Evolutionary conservation across 192 early-diverging fungal genomes (phyloP), one percentile per base, ranked within the genome.

Genomic region (Mortierella hygrophila): DNA sequence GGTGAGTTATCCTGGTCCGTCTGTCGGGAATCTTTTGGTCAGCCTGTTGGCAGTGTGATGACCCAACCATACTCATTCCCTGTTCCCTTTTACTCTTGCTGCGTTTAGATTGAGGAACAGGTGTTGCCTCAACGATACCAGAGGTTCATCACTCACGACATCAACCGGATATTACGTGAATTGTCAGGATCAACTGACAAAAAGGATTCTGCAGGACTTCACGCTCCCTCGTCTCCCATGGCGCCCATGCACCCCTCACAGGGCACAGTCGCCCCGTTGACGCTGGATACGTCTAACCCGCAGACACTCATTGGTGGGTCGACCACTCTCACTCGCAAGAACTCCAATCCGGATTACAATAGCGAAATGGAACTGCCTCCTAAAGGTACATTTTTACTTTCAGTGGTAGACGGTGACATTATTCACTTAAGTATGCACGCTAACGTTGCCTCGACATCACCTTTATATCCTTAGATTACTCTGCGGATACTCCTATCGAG

Each of bases 101-200:
- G 21, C 37, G 57, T 35, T 41, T 72, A 95, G 95, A 96, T 96
- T 71, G 94, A 93, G 65, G 95, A 96, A 75, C 89, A 96, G 46
- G 95, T 96, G 35, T 90, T 96, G 23, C 94, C 93, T 71, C 89
- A 93, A 57, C 83, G 89, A 79, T 96, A 96, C 76, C 93, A 96
- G 77, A 87, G 95, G 69, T 88, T 95, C 13, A 96, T 96, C 55
- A 96, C 95, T 7, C 91, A 92, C 68, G 95, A 96, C 78, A 96
- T 96, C 72, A 96, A 96, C 80, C 89, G 94, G 78, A 96, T 96
- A 69, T 86, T 96, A 74, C 89, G 95, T 21, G 95, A 96, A 68
- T 83, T 95, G 83, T 90, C 84, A 46, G 84, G 84, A 32, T 29
- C 71, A 29, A 76, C n/a, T 20, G 84, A 86, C 26, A 86, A 86